phyloP scores from a whole-genome alignment of 2,329 filamentous ascomycete genomes.

The Colletotrichum simmondsii region DNA sequence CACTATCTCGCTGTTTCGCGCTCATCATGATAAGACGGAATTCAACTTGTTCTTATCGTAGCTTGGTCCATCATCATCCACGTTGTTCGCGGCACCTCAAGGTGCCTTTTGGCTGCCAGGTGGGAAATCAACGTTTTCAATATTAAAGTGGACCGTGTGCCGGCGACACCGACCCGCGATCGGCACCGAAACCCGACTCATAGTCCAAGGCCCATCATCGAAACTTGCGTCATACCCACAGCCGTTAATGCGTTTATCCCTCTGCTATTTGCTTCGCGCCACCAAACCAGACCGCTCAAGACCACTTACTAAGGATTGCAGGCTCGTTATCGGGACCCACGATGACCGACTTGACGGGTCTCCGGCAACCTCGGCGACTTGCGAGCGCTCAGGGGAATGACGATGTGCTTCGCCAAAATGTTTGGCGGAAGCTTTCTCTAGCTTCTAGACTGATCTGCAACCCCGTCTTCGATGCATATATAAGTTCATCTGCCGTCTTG shows the following conservation, averaged over 20 bases:
- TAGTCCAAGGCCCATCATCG: not conserved
- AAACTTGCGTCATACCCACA: conserved; percentile 12
- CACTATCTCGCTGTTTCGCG: not conserved
- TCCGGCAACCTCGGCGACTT: conserved; percentile 1
- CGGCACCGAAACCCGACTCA: conserved; percentile 18
- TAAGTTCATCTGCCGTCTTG: not conserved
- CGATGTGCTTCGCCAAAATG: conserved; percentile 9
- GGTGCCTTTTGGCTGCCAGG: too few relatives aligned
- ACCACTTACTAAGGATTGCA: not conserved
- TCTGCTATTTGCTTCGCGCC: not conserved
- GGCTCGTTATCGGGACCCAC: conserved; percentile 1
- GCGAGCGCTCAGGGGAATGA: not conserved
- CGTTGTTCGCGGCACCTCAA: not conserved
- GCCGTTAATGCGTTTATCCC: not conserved
- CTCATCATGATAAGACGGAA: not conserved
- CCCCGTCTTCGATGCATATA: not conserved
- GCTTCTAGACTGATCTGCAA: not conserved
- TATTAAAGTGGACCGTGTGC: not conserved
- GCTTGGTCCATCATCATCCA: not conserved
- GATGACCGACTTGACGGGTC: conserved; percentile 3
- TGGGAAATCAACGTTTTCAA: not conserved
- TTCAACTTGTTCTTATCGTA: not conserved
- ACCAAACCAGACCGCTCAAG: conserved; percentile 2
- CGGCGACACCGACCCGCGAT: conserved; percentile 23
- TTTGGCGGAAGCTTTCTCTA: not conserved